Conservation (phyloP, 495 filamentous ascomycete genomes). For the Bryoglossum gracile region DNA sequence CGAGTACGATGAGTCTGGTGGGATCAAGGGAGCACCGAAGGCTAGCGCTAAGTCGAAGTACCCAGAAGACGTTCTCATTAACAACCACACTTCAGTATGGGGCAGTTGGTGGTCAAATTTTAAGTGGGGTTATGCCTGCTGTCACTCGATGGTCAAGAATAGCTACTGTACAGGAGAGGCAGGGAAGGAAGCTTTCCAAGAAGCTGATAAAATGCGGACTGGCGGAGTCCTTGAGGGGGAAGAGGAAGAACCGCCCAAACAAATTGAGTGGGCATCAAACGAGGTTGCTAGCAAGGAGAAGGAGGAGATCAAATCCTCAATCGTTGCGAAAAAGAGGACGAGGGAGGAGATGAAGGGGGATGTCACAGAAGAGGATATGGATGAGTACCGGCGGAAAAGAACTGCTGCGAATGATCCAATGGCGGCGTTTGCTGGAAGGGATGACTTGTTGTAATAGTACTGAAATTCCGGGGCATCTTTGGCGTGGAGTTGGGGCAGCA, state of each 20-base stretch:
- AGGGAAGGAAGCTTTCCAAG: slow-evolving; percentile 66
- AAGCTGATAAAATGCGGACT: slow-evolving; percentile 51
- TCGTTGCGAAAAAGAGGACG: slow-evolving; percentile 54
- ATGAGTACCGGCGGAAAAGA: slow-evolving; percentile 69
- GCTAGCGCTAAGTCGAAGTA: slow-evolving; percentile 78
- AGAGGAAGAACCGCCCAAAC: slow-evolving; percentile 24
- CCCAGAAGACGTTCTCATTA: slow-evolving; percentile 73
- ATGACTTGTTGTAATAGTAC: slow-evolving; percentile 30
- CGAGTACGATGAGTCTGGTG: slow-evolving; percentile 86
- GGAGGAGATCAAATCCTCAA: slow-evolving; percentile 2
- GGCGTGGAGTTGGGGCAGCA: too few relatives aligned
- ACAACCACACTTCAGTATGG: slow-evolving; percentile 92
- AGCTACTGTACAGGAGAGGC: slow-evolving; percentile 93
- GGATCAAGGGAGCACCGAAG: slow-evolving; percentile 82
- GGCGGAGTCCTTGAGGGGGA: slow-evolving; percentile 40
- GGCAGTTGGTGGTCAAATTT: slow-evolving; percentile 97
- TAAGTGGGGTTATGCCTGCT: slow-evolving; percentile 96
- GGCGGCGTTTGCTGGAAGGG: slow-evolving; percentile 64
- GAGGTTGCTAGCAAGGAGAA: slow-evolving; percentile 26
- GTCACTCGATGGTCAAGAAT: slow-evolving; percentile 87
- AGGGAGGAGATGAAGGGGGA: slow-evolving; percentile 68
- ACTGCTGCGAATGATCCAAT: slow-evolving; percentile 73
- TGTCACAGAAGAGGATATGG: slow-evolving; percentile 73
- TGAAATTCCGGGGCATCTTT: not conserved
- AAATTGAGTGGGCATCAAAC: slow-evolving; percentile 29